phyloP scores from a whole-genome alignment of 495 filamentous ascomycete genomes.

The Echria macrotheca region DNA sequence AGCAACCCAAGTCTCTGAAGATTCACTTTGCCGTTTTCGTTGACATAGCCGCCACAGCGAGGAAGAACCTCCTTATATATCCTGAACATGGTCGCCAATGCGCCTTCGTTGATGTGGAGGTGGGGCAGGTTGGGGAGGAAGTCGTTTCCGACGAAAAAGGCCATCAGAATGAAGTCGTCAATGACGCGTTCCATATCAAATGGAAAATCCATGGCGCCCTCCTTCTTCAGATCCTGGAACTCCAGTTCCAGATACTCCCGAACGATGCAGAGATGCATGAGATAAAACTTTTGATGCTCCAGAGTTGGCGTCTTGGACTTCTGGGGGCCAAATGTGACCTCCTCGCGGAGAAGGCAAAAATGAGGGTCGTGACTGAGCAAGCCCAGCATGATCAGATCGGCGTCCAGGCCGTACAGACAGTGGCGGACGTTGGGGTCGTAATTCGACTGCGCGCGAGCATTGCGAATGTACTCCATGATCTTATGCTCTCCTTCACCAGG shows the following conservation, averaged over 20 bases:
- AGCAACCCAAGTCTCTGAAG: conserved; percentile 70
- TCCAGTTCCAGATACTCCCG: conserved; percentile 95
- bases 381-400: conserved; percentile 97
- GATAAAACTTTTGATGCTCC: conserved; percentile 98
- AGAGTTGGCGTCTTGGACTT: conserved; percentile 75
- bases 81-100: conserved; percentile 92
- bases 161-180: conserved; percentile 99
- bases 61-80: conserved; percentile 89
- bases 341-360: conserved; percentile 94
- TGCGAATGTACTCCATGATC: conserved; percentile 99
- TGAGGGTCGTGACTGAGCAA: conserved; percentile 96
- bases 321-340: conserved; percentile 92
- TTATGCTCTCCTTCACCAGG: conserved; percentile 99
- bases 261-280: conserved; percentile 95
- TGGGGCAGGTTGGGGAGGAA: conserved; percentile 96
- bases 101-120: conserved; percentile 97
- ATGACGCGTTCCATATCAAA: conserved; percentile 97
- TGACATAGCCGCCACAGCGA: conserved; percentile 90
- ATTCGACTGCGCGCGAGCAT: conserved; percentile 86
- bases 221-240: conserved; percentile 84
- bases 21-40: conserved; percentile 89
- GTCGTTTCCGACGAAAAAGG: conserved; percentile 99
- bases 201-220: conserved; percentile 66
- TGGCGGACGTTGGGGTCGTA: conserved; percentile 96
- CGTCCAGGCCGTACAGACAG: conserved; percentile 95